These are phyloP conservation scores for Candida schatavii DNA, from an alignment of 805 yeast genomes.

Conservation along the genomic window DNA sequence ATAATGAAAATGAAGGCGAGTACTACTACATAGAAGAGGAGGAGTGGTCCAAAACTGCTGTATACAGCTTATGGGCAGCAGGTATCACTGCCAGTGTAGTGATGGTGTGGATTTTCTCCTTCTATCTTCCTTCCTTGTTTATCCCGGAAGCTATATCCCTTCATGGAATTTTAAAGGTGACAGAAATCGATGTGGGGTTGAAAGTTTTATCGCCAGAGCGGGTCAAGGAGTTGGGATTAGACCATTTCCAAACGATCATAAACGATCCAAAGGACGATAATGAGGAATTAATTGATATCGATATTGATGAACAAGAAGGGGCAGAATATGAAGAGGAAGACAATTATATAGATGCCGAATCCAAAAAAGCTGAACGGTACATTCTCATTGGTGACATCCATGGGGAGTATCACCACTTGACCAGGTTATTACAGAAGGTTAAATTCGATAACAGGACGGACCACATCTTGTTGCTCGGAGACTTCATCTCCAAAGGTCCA, in stretches of 20 bases:
- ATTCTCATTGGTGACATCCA: conserved; percentile 86
- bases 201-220: conserved; percentile 20
- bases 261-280: conserved; percentile 7
- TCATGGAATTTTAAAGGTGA: conserved; percentile 22
- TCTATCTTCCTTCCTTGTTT: conserved; percentile 31
- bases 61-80: conserved; percentile 13
- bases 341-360: neutral
- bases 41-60: conserved; percentile 10
- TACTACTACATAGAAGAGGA: conserved; percentile 12
- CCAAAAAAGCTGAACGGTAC: conserved; percentile 40
- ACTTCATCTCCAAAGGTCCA: conserved; percentile 82
- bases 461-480: conserved; percentile 73
- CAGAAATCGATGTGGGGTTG: conserved; percentile 22
- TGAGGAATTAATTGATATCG: conserved; percentile 4
- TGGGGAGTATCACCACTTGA: conserved; percentile 63
- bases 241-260: neutral
- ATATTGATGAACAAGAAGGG: conserved; percentile 2
- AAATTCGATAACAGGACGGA: conserved; percentile 49
- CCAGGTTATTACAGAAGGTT: conserved; percentile 49
- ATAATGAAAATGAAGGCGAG: conserved; percentile 12
- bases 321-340: conserved; percentile 1
- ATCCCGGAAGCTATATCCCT: conserved; percentile 32
- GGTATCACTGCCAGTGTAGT: conserved; percentile 12
- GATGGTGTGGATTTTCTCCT: conserved; percentile 27
- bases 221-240: conserved; percentile 15